phyloP scores from a whole-genome alignment of 2,329 filamentous ascomycete species.

The Aspergillus hortae region DNA sequence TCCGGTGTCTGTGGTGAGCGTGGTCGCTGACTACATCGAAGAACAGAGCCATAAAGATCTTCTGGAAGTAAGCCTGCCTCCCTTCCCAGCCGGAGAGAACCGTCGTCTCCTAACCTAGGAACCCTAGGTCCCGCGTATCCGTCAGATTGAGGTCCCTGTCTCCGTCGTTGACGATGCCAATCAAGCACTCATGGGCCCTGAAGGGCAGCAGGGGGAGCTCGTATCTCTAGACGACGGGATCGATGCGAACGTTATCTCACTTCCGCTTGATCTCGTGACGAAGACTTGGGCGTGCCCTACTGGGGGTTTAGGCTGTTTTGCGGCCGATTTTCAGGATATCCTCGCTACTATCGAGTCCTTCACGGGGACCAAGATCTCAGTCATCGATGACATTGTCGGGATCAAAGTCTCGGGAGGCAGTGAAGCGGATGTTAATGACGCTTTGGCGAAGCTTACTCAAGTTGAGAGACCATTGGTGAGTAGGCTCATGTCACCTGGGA shows the following conservation, averaged over 20 bases:
- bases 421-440: conserved; percentile 23
- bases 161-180: conserved; percentile 8
- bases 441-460: conserved; percentile 23
- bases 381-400: conserved; percentile 18
- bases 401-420: conserved; percentile 24
- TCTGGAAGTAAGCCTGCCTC: conserved; percentile 25
- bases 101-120: not conserved
- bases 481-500: not conserved
- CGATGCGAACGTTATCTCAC: conserved; percentile 13
- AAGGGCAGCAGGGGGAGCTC: conserved; percentile 6
- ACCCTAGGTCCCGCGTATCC: conserved; percentile 24
- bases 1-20: conserved; percentile 9
- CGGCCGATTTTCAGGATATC: conserved; percentile 14
- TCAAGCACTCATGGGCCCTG: not conserved
- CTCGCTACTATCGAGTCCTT: conserved; percentile 20
- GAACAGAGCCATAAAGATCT: conserved; percentile 28
- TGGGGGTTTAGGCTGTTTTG: conserved; percentile 23
- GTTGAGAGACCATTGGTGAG: conserved; percentile 29
- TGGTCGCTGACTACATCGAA: conserved; percentile 23
- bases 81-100: not conserved
- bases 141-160: conserved; percentile 20
- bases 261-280: conserved; percentile 6
- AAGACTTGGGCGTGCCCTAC: conserved; percentile 23
- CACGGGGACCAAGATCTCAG: conserved; percentile 25
- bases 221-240: conserved; percentile 13